phyloP scores from a whole-genome alignment of 116 monocot genomes.

The Dioscorea cayenensis region DNA sequence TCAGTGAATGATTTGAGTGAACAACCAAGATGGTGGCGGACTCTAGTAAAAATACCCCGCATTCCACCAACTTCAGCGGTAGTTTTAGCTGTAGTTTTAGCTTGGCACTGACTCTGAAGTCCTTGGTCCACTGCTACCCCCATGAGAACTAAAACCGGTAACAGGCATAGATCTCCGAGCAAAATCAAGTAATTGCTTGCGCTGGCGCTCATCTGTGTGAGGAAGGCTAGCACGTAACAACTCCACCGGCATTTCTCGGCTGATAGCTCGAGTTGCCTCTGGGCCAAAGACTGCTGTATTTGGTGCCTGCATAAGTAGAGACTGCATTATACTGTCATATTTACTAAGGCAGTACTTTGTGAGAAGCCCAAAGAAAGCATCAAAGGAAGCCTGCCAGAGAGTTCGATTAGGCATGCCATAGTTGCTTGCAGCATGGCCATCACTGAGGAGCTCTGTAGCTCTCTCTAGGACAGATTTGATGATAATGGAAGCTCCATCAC shows the following conservation, averaged over 20 bases:
- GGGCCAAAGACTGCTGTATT: conserved; percentile 19
- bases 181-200: conserved; percentile 59
- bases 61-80: background rate
- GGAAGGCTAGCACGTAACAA: conserved; percentile 73
- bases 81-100: conserved; percentile 33
- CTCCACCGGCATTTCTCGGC: conserved; percentile 87
- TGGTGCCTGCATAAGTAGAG: conserved; percentile 23
- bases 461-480: conserved; percentile 72
- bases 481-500: conserved; percentile 70
- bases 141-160: conserved; percentile 24
- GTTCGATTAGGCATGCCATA: conserved; percentile 45
- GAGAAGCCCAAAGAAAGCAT: conserved; percentile 77
- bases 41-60: background rate
- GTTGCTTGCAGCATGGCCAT: conserved; percentile 28
- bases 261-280: conserved; percentile 51
- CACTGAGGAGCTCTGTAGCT: conserved; percentile 48
- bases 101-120: conserved; percentile 58
- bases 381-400: conserved; percentile 87
- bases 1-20: background rate
- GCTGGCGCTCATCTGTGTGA: conserved; percentile 73
- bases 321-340: conserved; percentile 60
- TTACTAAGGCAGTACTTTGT: conserved; percentile 68
- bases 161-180: conserved; percentile 69
- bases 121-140: conserved; percentile 18
- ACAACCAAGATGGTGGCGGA: background rate